Evolutionary conservation across 2,329 filamentous ascomycete species (phyloP), one percentile per base, ranked within the genome.

Genomic region (Sclerotinia nivalis): DNA sequence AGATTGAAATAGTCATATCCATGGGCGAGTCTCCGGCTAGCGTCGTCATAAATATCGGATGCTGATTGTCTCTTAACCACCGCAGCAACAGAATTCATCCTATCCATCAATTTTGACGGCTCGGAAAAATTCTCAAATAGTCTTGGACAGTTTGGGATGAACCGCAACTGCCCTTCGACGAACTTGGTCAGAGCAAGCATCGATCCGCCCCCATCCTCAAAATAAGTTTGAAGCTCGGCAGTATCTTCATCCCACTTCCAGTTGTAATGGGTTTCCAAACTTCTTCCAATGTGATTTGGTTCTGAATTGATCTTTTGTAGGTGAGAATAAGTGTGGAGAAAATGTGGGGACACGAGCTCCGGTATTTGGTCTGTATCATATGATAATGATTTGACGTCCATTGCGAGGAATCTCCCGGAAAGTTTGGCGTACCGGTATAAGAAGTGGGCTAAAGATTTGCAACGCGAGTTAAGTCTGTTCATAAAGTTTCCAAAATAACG

Each of bases 391-490:
- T 76, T 75, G 49, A 80, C 73, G 74, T 90, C 88, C 71, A 87
- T 78, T 20, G 79, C 76, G 66, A 88, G 78, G 70, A 89, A 85
- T 71, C 82, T 82, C 18, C 83, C 85, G 1, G 86, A 80, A 58
- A 90, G 76, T 69, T 78, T 81, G n/a, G 85, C 82, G 71, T 77
- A 79, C 67, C 76, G 73, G 28, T 37, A 70, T n/a, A 80, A 73
- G 68, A 80, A 73, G 1, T 78, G 75, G 8, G 73, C 69, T 28
- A 80, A 58, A 5, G 75, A 72, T 50, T 68, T 70, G 9, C 75
- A 74, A 49, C 73, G 73, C 2, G 72, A 68, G 55, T 69, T 58
- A 59, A 61, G 71, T 45, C 72, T 72, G n/a, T 73, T 61, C 31
- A 79, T 73, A 69, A 78, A 78, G 4, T 72, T 58, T 31, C 78